Evolutionary conservation across 495 filamentous ascomycete species (phyloP).

Genomic region (Parathielavia hyrcaniae): DNA sequence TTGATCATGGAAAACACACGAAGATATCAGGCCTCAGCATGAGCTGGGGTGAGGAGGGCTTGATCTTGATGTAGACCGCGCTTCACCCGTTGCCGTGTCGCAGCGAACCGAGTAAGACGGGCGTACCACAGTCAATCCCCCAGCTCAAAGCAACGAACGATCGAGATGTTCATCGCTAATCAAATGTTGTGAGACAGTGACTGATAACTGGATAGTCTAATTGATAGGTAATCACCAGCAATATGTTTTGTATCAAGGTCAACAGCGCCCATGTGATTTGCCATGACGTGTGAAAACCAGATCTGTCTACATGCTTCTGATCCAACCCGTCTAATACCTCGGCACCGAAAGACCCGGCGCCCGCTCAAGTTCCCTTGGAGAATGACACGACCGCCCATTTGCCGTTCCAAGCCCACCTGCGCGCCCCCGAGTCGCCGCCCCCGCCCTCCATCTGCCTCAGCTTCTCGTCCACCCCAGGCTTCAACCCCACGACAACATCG

Average conservation of each 20-base stretch:
- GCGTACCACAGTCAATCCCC: too few relatives aligned
- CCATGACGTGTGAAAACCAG: not conserved
- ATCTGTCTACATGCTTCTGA: conserved; percentile 3
- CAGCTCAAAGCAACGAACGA: too few relatives aligned
- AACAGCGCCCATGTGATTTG: not conserved
- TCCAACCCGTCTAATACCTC: not conserved
- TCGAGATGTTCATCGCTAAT: too few relatives aligned
- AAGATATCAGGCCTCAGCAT: too few relatives aligned
- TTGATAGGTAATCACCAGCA: too few relatives aligned
- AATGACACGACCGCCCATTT: conserved; percentile 96
- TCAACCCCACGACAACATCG: conserved; percentile 88
- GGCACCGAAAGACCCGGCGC: not conserved
- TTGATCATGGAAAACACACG: too few relatives aligned
- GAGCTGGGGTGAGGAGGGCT: too few relatives aligned
- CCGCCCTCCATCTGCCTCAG: conserved; percentile 61
- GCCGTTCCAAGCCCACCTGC: conserved; percentile 96
- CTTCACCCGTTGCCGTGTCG: too few relatives aligned
- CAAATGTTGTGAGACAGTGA: too few relatives aligned
- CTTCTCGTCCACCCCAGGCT: conserved; percentile 70
- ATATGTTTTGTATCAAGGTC: not conserved
- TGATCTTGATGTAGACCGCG: too few relatives aligned
- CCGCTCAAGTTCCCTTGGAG: conserved; percentile 41
- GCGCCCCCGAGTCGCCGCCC: conserved; percentile 58
- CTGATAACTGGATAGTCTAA: too few relatives aligned
- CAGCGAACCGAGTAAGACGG: too few relatives aligned